A percentile compares a stretch with the other conserved stretches of the same genome.
Conservation (phyloP, 768 basidiomycete species). For the Suillus fuscotomentosus region DNA sequence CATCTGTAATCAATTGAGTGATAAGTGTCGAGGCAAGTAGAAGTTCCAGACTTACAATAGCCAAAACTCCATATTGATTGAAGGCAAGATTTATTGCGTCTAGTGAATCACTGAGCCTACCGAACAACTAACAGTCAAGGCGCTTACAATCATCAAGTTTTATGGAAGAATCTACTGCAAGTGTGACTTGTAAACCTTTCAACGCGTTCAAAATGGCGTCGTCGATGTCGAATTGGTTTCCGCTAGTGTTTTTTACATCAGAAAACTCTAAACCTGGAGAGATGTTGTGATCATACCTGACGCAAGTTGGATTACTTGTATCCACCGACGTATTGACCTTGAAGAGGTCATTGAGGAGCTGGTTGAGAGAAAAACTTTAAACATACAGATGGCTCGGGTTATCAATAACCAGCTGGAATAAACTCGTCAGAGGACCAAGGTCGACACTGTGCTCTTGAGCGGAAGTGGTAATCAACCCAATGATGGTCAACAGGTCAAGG, state of each 20-base stretch:
- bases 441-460: constrained; percentile 54
- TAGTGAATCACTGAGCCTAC: constrained; percentile 19
- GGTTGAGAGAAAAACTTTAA: background rate
- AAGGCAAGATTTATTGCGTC: constrained; percentile 58
- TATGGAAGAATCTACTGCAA: constrained; percentile 51
- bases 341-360: background rate
- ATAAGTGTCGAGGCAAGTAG: constrained; percentile 6
- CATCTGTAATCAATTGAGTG: constrained; percentile 36
- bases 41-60: constrained; percentile 38
- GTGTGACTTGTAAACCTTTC: constrained; percentile 55
- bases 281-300: constrained; percentile 40
- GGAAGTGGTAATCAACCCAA: constrained; percentile 49
- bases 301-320: constrained; percentile 50
- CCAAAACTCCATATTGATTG: constrained; percentile 54
- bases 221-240: constrained; percentile 60
- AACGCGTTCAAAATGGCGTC: constrained; percentile 64
- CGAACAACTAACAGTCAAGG: background rate
- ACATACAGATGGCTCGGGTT: constrained; percentile 52
- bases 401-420: constrained; percentile 54
- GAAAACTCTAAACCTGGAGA: background rate
- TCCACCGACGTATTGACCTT: constrained; percentile 59
- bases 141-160: constrained; percentile 66
- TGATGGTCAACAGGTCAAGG: constrained; percentile 58
- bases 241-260: constrained; percentile 36
- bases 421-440: constrained; percentile 54